phyloP scores from a whole-genome alignment of 1,284 basidiomycete genomes.

The Fomitopsis betulina region DNA sequence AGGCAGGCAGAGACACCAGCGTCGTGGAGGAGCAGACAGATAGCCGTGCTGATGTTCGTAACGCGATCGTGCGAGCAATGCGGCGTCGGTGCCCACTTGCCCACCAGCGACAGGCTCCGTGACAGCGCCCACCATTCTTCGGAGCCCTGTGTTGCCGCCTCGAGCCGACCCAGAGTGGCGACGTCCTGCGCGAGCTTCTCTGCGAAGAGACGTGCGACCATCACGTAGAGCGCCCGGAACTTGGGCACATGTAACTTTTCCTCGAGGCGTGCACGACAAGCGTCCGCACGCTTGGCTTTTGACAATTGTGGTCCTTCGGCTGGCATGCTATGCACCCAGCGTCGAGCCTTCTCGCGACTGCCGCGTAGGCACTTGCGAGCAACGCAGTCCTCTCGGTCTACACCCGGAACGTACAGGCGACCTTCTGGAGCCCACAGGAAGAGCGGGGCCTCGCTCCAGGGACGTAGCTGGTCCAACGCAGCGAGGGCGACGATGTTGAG shows the following conservation, averaged over 20 bases:
- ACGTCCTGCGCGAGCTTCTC: constrained; percentile 46
- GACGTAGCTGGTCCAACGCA: constrained; percentile 40
- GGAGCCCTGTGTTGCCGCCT: constrained; percentile 26
- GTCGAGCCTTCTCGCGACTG: neutral
- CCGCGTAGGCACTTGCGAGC: neutral
- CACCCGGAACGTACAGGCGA: neutral
- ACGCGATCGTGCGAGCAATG: constrained; percentile 53
- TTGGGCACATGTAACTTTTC: constrained; percentile 40
- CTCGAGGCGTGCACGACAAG: constrained; percentile 33
- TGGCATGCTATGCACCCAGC: neutral
- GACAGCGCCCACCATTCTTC: constrained; percentile 33
- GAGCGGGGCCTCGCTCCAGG: constrained; percentile 2
- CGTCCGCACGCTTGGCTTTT: constrained; percentile 16
- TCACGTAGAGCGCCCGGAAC: constrained; percentile 59
- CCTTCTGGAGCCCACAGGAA: neutral
- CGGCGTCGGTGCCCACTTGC: constrained; percentile 69
- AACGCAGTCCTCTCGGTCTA: neutral
- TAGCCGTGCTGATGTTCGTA: constrained; percentile 60
- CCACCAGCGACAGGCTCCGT: constrained; percentile 47
- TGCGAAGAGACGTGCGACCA: constrained; percentile 58
- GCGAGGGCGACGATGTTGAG: constrained; percentile 59
- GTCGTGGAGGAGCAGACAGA: constrained; percentile 47
- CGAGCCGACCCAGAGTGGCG: constrained; percentile 32
- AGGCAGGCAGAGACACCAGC: constrained; percentile 24
- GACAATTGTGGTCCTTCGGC: neutral